Evolutionary conservation across 495 filamentous ascomycete genomes (phyloP).

Genomic region (Neurospora sublineolata): DNA sequence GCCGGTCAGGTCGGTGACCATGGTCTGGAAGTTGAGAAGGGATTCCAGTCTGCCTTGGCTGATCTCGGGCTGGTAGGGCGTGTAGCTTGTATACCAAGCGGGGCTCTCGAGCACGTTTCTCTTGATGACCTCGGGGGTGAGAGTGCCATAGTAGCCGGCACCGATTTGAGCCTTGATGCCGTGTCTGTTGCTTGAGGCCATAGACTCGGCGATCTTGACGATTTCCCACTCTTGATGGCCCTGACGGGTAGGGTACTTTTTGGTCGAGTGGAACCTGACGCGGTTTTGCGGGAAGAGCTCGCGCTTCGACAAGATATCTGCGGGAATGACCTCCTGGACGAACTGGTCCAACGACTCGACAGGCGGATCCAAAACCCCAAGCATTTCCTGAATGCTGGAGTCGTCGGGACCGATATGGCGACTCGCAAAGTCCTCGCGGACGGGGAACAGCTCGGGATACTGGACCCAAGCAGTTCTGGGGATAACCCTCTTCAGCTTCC

Average conservation of each 20-base stretch:
- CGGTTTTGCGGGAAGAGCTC: slow-evolving; percentile 17
- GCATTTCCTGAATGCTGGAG: slow-evolving; percentile 63
- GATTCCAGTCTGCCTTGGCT: slow-evolving; percentile 91
- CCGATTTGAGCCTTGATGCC: slow-evolving; percentile 64
- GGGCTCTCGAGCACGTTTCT: slow-evolving; percentile 89
- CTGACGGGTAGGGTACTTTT: slow-evolving; percentile 1
- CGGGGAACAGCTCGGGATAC: slow-evolving; percentile 16
- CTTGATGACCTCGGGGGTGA: slow-evolving; percentile 84
- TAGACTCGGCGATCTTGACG: slow-evolving; percentile 36
- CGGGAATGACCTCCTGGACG: slow-evolving; percentile 73
- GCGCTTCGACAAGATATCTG: slow-evolving; percentile 64
- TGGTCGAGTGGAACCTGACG: slow-evolving; percentile 10
- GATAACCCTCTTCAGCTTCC: background rate
- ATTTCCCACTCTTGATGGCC: slow-evolving; percentile 29
- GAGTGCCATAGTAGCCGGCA: slow-evolving; percentile 76
- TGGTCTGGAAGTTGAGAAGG: slow-evolving; percentile 90
- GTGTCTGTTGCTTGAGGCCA: slow-evolving; percentile 56
- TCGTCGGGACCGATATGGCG: slow-evolving; percentile 92
- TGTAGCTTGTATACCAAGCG: slow-evolving; percentile 98
- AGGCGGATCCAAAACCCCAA: slow-evolving; percentile 67
- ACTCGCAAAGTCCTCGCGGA: slow-evolving; percentile 55
- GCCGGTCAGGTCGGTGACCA: slow-evolving; percentile 82
- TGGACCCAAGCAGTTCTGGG: background rate
- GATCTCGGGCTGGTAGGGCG: slow-evolving; percentile 97
- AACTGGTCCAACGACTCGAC: slow-evolving; percentile 71